Conservation (phyloP, 1,139 yeast genomes). For the Suhomyces bribrorum region DNA sequence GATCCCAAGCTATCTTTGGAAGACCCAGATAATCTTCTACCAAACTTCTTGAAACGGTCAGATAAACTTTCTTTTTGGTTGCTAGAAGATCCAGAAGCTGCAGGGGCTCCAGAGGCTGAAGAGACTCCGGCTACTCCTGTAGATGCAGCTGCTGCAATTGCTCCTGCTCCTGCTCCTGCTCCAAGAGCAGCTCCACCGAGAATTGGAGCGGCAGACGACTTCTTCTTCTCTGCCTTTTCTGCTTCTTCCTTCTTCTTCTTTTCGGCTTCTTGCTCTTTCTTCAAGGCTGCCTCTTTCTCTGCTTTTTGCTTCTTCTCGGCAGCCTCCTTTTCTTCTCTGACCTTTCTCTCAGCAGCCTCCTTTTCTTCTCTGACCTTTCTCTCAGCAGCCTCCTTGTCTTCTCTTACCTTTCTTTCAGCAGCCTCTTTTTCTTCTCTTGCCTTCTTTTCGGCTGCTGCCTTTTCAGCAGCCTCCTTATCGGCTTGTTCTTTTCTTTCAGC, state of each 20-base stretch:
- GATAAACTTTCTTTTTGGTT: constrained; percentile 21
- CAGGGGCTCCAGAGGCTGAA: constrained; percentile 8
- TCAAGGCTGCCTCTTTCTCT: constrained; percentile 37
- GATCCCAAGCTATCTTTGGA: constrained; percentile 9
- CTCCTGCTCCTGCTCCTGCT: constrained; percentile 7
- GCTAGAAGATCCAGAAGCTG: constrained; percentile 5
- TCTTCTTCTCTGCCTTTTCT: constrained; percentile 11
- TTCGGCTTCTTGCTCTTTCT: constrained; percentile 11
- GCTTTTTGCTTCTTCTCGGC: constrained; percentile 17
- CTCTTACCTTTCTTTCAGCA: constrained; percentile 13
- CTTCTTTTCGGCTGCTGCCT: constrained; percentile 36
- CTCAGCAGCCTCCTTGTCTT: constrained; percentile 6
- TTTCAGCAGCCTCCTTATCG: constrained; percentile 27
- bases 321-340: constrained; percentile 20
- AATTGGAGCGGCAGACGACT: background rate
- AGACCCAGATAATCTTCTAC: constrained; percentile 20
- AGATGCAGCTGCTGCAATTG: constrained; percentile 14
- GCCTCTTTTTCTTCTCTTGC: constrained; percentile 4
- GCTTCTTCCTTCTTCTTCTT: constrained; percentile 12
- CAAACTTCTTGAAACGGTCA: constrained; percentile 25
- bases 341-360: constrained; percentile 10
- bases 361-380: constrained; percentile 24
- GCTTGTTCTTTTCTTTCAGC: constrained; percentile 17
- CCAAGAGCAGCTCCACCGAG: background rate
- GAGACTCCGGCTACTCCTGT: constrained; percentile 14